Evolutionary conservation across 306 rosid genomes (phyloP).

Genomic region (Cucurbita moschata): DNA sequence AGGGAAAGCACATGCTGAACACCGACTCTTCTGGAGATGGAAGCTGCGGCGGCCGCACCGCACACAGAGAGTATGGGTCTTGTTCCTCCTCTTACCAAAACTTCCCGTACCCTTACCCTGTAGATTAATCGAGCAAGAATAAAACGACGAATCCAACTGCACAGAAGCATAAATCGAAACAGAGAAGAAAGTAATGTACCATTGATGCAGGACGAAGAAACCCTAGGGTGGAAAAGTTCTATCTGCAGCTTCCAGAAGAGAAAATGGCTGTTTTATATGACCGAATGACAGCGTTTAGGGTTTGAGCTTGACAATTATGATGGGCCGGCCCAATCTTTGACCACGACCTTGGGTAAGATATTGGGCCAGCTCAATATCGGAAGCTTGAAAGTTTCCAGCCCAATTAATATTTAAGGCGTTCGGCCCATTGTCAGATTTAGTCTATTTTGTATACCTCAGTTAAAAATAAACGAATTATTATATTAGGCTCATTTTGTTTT

Average conservation of each 20-base stretch:
- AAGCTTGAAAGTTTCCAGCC: neutral
- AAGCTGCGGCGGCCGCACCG: conserved; percentile 99
- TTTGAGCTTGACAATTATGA: neutral
- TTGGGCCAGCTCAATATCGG: neutral
- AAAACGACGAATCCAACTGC: neutral
- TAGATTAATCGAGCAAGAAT: neutral
- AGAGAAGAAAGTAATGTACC: conserved; percentile 23
- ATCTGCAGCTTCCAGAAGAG: neutral
- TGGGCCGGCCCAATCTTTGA: neutral
- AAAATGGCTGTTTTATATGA: neutral
- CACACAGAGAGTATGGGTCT: conserved; percentile 91
- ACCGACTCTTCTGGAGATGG: conserved; percentile 94
- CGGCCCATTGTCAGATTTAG: neutral
- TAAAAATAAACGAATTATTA: no score
- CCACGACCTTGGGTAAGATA: neutral
- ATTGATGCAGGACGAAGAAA: conserved; percentile 34
- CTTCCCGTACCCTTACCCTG: conserved; percentile 98
- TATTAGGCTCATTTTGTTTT: no score
- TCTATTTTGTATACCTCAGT: neutral
- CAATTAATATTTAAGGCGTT: neutral
- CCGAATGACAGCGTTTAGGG: conserved; percentile 12
- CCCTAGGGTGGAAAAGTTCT: conserved; percentile 18
- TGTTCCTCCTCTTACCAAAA: conserved; percentile 96
- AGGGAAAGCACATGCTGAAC: conserved; percentile 83
- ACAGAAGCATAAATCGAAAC: neutral